Evolutionary conservation across 805 yeast genomes (phyloP), one percentile per base, ranked within the genome.

Genomic region (Hanseniaspora thailandica): DNA sequence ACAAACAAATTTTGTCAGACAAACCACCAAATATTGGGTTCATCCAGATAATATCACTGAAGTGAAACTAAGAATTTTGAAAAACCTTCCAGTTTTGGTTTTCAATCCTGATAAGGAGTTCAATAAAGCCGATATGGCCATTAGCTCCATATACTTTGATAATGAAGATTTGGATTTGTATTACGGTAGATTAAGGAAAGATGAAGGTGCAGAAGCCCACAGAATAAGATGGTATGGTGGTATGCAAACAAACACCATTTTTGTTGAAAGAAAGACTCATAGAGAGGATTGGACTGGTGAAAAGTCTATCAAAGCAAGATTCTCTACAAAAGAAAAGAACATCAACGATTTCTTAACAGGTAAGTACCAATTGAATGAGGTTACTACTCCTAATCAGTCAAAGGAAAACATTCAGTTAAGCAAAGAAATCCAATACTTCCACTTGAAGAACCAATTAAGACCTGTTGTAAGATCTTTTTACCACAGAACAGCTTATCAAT

Each of bases 271-370:
- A 69, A 93, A 93, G 69, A 93, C 99, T 5, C 98, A 93, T 66
- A 79, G 98, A 69, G 98, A 93, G 69, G 99, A 93, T 72, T 90
- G 98, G 98, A 93, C 99, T 2, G 99, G 99, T 61, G 98, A 93
- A 68, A 90, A 90, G 70, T 86, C 96, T n/a, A 98, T 93, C 59
- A 93, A 93, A 70, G 97, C 97, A 5, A 78, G 98, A 67, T 93
- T 93, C 69, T 82, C 90, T 20, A 71, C 93, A 59, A 93, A 89
- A 67, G 98, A 93, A 67, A 86, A 84, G 66, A 77, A 87, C 63
- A 88, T 90, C 48, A 93, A 93, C 65, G 79, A 80, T 48, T 93
- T 87, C 66, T 67, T 90, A 71, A 70, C 71, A 34, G 99, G 98
- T 60, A 79, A 78, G 48, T 88, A 77, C 65, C 76, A 88, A 1